Base-by-base conservation (phyloP, 129 eudicot genomes). In the Arctium lappa region DNA sequence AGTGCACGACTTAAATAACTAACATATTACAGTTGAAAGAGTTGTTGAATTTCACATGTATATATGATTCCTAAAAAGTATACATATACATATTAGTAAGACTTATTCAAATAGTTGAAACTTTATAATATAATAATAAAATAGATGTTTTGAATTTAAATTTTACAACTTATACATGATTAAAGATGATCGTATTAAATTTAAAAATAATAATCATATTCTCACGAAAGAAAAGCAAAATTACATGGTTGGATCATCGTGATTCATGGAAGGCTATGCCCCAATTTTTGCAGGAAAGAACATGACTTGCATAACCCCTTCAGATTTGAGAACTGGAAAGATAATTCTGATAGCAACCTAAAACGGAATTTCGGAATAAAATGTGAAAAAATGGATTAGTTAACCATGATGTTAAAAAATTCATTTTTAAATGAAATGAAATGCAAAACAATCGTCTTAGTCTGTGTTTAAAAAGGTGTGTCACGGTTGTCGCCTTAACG, bases 341-440 rank as follows among this genome's bases (percentile, higher is more conserved):
- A 88, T 83, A 27, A 83, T 73, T 31, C 75, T 86, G 1, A 87
- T 80, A 30, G 88, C 89, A 81, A 88, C 87, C 92, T 89, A 66
- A 33, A 46, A 46, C 4, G 56, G 30, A 37, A 68, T 10, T 33
- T 29, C 42, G 0, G 38, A n/a, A 22, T 56, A n/a, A 31, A 69
- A n/a, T 70, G 11, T 34, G 22, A 56, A 70, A 77, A 6, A 56
- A 71, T 50, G 12, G 15, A 36, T 69, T 33, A 8, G 13, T 56
- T 56, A 56, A 56, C 8, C 29, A 56, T 16, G 29, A 60, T n/a
- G 5, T 16, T 60, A 2, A 5, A 6, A 16, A 60, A 16, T 5
- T 60, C 9, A 16, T 60, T 56, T 5, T 5, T 18, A 60, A 42
- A 4, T 39, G 44, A 6, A 42, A 1, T 60, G 29, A 1, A 60